Evolutionary conservation across 2,329 filamentous ascomycete genomes (phyloP).

Genomic region (Aspergillus quadricinctus): DNA sequence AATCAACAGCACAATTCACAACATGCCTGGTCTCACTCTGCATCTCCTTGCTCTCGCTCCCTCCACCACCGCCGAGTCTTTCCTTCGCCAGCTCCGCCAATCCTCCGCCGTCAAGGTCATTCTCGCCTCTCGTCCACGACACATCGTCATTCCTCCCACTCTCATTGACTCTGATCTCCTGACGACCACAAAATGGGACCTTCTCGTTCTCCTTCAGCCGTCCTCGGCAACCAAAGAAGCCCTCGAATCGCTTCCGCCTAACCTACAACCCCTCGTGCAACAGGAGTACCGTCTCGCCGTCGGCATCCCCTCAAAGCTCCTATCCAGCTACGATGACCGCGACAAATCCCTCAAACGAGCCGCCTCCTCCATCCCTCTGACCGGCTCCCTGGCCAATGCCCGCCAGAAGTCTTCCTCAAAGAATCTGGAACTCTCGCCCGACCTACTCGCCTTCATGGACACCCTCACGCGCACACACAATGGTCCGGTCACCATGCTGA

Average conservation of each 20-base stretch:
- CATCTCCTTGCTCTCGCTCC: slow-evolving; percentile 30
- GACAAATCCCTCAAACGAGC: slow-evolving; percentile 18
- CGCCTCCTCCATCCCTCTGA: slow-evolving; percentile 17
- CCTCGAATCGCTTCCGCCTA: slow-evolving; percentile 14
- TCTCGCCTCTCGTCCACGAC: slow-evolving; percentile 33
- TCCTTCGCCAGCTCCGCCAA: slow-evolving; percentile 25
- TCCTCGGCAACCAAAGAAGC: slow-evolving; percentile 1
- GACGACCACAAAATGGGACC: slow-evolving; percentile 29
- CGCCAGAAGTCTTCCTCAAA: slow-evolving; percentile 37
- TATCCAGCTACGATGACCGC: slow-evolving; percentile 23
- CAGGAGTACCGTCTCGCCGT: slow-evolving; percentile 30
- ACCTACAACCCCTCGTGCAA: slow-evolving; percentile 15
- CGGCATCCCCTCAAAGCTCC: slow-evolving; percentile 35
- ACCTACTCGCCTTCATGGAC: slow-evolving; percentile 50
- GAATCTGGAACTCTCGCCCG: slow-evolving; percentile 49
- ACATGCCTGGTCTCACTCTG: slow-evolving; percentile 34
- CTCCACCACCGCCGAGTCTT: slow-evolving; percentile 17
- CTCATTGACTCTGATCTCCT: slow-evolving; percentile 27
- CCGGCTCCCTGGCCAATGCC: slow-evolving; percentile 23
- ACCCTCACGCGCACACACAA: slow-evolving; percentile 24
- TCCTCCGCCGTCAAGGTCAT: slow-evolving; percentile 24
- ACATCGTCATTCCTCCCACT: slow-evolving; percentile 33
- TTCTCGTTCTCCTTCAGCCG: slow-evolving; percentile 30
- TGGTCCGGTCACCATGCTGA: slow-evolving; percentile 58
- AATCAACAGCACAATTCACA: background rate